Conservation (phyloP, 129 eudicot genomes). For the Ambrosia artemisiifolia region DNA sequence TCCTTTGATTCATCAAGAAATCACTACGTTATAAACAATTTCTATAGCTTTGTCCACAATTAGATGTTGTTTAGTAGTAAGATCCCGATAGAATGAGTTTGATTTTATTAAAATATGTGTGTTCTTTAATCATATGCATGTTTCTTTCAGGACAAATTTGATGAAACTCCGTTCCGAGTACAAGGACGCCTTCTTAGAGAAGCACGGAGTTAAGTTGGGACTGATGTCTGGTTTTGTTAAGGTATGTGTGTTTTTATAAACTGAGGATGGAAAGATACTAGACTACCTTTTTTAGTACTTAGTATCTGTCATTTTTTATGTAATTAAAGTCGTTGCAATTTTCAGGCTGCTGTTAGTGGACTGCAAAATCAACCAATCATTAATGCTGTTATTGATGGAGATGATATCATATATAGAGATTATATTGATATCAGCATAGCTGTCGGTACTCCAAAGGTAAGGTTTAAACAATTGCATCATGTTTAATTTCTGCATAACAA, state of each 20-base stretch:
- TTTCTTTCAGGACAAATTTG: constrained; percentile 72
- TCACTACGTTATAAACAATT: not conserved
- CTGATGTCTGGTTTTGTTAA: constrained; percentile 92
- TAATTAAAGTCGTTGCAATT: constrained; percentile 3
- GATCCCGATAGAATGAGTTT: not conserved
- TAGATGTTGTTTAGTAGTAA: not conserved
- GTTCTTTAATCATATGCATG: not conserved
- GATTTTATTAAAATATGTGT: not conserved
- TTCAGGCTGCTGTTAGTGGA: constrained; percentile 88
- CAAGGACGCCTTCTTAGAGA: constrained; percentile 81
- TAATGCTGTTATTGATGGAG: constrained; percentile 94
- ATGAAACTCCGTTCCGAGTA: constrained; percentile 98
- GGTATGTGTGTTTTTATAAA: constrained; percentile 33
- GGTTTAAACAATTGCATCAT: constrained; percentile 1
- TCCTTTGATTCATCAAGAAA: not conserved
- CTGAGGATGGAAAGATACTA: not conserved
- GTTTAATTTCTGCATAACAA: not conserved
- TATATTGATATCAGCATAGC: constrained; percentile 91
- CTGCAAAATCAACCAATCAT: constrained; percentile 79
- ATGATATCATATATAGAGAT: constrained; percentile 89
- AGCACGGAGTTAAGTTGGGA: constrained; percentile 91
- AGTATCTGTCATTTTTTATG: not conserved
- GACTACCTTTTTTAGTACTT: not conserved
- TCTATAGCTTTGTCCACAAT: not conserved
- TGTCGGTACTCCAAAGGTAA: constrained; percentile 91